Evolutionary conservation across 495 filamentous ascomycete genomes (phyloP).

Genomic region (Lasiosphaeria miniovina): DNA sequence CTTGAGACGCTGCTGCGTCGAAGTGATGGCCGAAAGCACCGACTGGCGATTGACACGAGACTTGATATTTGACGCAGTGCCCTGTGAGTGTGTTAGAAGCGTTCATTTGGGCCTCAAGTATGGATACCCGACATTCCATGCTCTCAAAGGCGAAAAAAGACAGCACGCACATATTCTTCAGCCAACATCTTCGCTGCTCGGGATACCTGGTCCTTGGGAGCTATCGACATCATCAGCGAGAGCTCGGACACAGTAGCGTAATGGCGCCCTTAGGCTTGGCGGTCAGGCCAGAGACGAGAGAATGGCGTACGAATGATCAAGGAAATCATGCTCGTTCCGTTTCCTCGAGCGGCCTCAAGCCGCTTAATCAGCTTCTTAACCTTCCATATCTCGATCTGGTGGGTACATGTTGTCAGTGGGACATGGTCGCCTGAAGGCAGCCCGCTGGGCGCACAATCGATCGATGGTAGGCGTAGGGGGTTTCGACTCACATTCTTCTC

Average conservation of each 20-base stretch:
- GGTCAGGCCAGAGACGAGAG: slow-evolving; percentile 20
- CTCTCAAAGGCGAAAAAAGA: not conserved
- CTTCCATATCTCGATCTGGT: slow-evolving; percentile 71
- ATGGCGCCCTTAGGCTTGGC: not conserved
- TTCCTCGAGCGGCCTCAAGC: slow-evolving; percentile 86
- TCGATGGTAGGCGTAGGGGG: not conserved
- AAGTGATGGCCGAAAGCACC: slow-evolving; percentile 95
- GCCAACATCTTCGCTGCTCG: slow-evolving; percentile 98
- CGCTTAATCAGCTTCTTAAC: slow-evolving; percentile 98
- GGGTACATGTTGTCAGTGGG: slow-evolving; percentile 20
- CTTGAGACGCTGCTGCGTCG: slow-evolving; percentile 97
- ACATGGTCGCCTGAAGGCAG: slow-evolving; percentile 11
- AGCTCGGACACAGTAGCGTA: not conserved
- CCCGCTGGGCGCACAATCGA: slow-evolving; percentile 5
- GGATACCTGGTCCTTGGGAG: slow-evolving; percentile 96
- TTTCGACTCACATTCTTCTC: slow-evolving; percentile 82
- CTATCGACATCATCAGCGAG: slow-evolving; percentile 42
- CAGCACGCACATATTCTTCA: slow-evolving; percentile 88
- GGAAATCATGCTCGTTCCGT: slow-evolving; percentile 98
- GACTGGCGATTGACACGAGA: slow-evolving; percentile 98
- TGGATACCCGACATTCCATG: too few species aligned
- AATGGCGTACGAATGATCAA: slow-evolving; percentile 86
- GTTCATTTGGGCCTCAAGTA: not conserved
- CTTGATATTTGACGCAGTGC: slow-evolving; percentile 98
- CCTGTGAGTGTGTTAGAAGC: slow-evolving; percentile 50